Base-by-base conservation (phyloP, 2,329 filamentous ascomycete genomes). In the Ceratocystis colombiana region DNA sequence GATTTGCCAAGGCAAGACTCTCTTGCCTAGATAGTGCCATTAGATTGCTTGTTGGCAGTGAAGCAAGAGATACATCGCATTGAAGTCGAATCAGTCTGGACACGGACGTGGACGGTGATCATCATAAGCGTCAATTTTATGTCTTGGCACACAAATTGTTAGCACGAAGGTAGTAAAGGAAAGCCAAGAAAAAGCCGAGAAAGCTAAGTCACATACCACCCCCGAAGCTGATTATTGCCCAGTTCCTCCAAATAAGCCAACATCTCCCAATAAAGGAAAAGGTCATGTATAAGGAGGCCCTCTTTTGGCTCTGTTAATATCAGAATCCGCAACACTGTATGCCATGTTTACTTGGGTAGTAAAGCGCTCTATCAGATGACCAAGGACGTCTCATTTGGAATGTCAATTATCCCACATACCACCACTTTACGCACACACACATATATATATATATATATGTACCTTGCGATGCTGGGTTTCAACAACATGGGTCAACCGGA, bases 101-200 rank as follows among this genome's bases (percentile, higher is more conserved):
- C 55, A 59, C 55, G 28, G 28, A 37, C 55, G 2, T n/a, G 15
- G 28, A 30, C 17, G 22, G 53, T 30, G 53, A 57, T 57, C 53
- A 28, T n/a, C 53, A n/a, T 57, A 28, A 33, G 53, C 53, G 15
- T 57, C 37, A 28, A 57, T 57, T 57, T 57, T 33, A 30, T 15
- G 6, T 33, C 25, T 57, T 57, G 25, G 53, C 53, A 33, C 30
- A 17, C 22, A 12, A 8, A 7, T 33, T 33, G 53, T 57, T 57
- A 57, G 53, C 28, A n/a, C 15, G n/a, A 57, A 57, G n/a, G 20
- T 28, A 33, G 53, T 12, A 12, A 57, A 57, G 7, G 7, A 30
- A 30, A 57, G 28, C 15, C 37, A 5, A 41, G 37, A 15, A 41
- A 41, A 41, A 4, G 8, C 37, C 10, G 10, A 41, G 10, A 41